These are phyloP conservation scores for Coemansia sp. DNA, from an alignment of 192 early-diverging fungal species.

Conservation along the genomic window DNA sequence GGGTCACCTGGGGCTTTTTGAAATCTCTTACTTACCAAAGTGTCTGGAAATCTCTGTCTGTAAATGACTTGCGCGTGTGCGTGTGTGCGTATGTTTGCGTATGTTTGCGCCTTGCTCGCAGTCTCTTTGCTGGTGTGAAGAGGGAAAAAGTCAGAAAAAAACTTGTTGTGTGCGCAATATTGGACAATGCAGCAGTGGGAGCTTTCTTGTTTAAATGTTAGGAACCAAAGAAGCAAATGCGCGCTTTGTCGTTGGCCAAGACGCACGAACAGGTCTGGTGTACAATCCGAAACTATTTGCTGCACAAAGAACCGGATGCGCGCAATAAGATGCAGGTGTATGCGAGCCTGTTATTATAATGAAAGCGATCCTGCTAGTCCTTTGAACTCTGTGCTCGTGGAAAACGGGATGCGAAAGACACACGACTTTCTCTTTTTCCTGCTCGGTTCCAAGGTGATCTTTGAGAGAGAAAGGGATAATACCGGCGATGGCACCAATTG, in stretches of 20 bases:
- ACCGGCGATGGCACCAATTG: too few relatives aligned
- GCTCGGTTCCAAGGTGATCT: too few relatives aligned
- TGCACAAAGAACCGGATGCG: neutral
- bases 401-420: neutral
- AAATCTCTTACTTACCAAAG: constrained; percentile 1
- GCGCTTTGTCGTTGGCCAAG: neutral
- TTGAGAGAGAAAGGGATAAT: too few relatives aligned
- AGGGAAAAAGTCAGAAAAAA: neutral
- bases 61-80: neutral
- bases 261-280: neutral
- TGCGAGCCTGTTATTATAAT: neutral
- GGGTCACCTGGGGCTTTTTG: constrained; percentile 5
- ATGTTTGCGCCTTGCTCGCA: neutral
- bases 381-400: neutral
- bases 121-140: neutral
- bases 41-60: neutral
- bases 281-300: neutral
- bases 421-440: too few relatives aligned
- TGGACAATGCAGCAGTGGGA: neutral
- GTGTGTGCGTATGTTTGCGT: neutral
- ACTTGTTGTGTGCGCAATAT: neutral
- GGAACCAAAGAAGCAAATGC: neutral
- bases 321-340: neutral
- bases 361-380: neutral
- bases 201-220: neutral